Base-by-base conservation (phyloP, 768 basidiomycete genomes). In the Kwoniella heveanensis region DNA sequence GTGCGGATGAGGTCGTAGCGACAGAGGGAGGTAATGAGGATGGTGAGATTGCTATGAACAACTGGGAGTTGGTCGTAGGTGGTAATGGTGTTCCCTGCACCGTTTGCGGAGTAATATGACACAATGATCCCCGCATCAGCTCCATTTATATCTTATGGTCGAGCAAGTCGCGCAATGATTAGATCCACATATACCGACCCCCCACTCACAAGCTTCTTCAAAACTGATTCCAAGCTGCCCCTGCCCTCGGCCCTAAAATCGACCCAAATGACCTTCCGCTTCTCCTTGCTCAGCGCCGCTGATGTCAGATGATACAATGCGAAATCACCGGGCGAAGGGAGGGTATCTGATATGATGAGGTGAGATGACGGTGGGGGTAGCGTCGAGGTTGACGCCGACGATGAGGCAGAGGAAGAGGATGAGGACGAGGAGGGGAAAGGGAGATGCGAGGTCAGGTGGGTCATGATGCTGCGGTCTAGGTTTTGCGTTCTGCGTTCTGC, bases 201-300 rank as follows among this genome's bases (percentile, higher is more conserved):
- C n/a, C n/a, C n/a, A 69, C 73, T 57, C 32, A 77, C 77, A 39
- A 77, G 59, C 64, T 77, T 79, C 58, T 70, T 72, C 57, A 73
- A 50, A 2, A 76, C 68, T 3, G 69, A 66, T 62, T 79, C 77
- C 66, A 60, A 71, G 46, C 71, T 73, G 12, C 51, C 36, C 36
- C 67, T 54, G 4, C 76, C 77, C 64, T 72, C 70, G 12, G 53
- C 69, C 44, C 67, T 56, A 51, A 79, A 70, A 39, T 77, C 77
- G 0, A 79, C 70, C 65, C 70, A 68, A 10, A 72, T 49, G 12
- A 79, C 60, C 54, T 46, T 47, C 22, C 32, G 48, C 46, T 62
- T 55, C 50, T 64, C 50, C 37, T 54, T 54, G 44, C 52, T 54
- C 47, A 71, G 25, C 7, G 74, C 69, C 17, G 68, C 63, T 22